Base-by-base conservation (phyloP, 306 rosid genomes). In the Cicer judaicum region DNA sequence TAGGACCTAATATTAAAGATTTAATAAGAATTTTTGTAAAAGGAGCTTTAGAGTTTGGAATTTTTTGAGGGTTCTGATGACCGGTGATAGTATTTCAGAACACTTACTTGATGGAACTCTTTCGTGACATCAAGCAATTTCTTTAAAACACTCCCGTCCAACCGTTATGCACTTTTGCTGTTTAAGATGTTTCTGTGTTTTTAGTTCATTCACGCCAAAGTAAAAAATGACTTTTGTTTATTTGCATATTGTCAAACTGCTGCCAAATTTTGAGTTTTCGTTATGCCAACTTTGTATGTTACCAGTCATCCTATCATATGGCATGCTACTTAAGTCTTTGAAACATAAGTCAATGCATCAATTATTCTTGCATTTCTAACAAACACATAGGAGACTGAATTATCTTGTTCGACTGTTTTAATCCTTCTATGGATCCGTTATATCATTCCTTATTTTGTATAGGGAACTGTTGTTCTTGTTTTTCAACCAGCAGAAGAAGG, bases 321-420 rank as follows among this genome's bases (percentile, higher is more conserved):
- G n/a, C 62, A 19, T 42, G 59, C 74, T 24, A 10, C 41, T 44
- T 14, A 19, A 34, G 42, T 46, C 34, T 42, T 56, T 24, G 59
- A 67, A 55, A 29, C 62, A 10, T 36, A 54, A 69, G 49, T 39
- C 60, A 39, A 48, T 47, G 14, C 64, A 49, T 49, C 57, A 10
- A 24, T 49, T 49, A 49, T 49, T 49, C n/a, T 7, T 65, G 66
- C 48, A 39, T 39, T 18, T 61, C 39, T 61, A 52, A 69, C 54
- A 8, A 46, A 69, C 42, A 43, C 70, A 57, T 8, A 39, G 29
- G 43, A 74, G 50, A 21, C 44, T 18, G 53, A 70, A 15, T 54
- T 63, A 29, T 15, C 10, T 5, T 42, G 70, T 72, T 65, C 43
- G 42, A 4, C 68, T 77, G 75, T 78, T 56, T 70, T 64, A 5